Evolutionary conservation across 257 asterid genomes (phyloP).

Genomic region (Hygrophila difformis): DNA sequence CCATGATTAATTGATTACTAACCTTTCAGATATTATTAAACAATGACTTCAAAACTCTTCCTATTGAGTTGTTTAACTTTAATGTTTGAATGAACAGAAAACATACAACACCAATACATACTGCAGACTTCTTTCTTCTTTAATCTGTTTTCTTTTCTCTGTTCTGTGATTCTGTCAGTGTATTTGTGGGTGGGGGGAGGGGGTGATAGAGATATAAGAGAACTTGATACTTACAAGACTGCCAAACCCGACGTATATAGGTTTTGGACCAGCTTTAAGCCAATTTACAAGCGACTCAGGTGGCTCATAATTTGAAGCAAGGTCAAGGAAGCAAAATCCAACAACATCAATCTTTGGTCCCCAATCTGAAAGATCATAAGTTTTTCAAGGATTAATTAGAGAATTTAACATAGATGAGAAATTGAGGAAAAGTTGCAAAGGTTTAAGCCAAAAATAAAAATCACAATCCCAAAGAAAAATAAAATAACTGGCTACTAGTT

Average conservation of each 20-base stretch:
- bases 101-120: background rate
- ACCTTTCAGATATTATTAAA: no score
- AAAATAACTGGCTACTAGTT: background rate
- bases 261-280: conserved; percentile 84
- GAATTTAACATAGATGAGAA: conserved; percentile 11
- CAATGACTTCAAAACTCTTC: no score
- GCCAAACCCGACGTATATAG: conserved; percentile 78
- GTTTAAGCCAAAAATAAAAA: background rate
- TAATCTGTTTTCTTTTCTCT: background rate
- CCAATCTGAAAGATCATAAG: conserved; percentile 73
- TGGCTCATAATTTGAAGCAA: conserved; percentile 78
- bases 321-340: conserved; percentile 99
- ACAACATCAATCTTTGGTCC: conserved; percentile 93
- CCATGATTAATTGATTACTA: no score
- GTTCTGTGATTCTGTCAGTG: no score
- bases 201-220: background rate
- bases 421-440: background rate
- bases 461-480: background rate
- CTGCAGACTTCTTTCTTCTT: background rate
- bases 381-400: conserved; percentile 19
- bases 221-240: conserved; percentile 58
- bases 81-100: background rate
- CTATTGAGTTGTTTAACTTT: no score
- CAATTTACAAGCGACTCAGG: conserved; percentile 79
- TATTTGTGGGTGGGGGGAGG: background rate